A percentile compares a stretch with the other conserved stretches of the same genome.
Evolutionary conservation across 83 land plant species (phyloP).

Genomic region (Diphasiastrum complanatum): DNA sequence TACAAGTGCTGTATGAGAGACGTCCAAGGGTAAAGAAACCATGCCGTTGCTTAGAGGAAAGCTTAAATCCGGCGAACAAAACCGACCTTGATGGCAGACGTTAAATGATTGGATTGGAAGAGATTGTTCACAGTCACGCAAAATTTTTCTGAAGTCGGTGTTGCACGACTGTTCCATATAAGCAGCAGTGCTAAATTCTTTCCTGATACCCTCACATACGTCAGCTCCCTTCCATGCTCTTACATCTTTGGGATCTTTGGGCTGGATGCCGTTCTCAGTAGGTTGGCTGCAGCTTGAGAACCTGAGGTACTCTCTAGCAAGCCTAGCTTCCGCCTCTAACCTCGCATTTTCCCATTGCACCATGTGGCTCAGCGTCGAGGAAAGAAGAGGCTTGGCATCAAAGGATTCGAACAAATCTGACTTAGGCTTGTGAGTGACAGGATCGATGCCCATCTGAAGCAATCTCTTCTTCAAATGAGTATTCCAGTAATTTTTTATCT

Average conservation of each 20-base stretch:
- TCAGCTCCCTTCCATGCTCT: constrained; percentile 10
- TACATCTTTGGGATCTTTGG: not conserved
- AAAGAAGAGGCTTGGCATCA: constrained; percentile 14
- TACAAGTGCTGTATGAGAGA: too few species aligned
- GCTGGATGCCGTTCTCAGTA: too few species aligned
- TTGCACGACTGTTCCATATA: not conserved
- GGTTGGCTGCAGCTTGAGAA: not conserved
- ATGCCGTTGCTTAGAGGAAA: too few species aligned
- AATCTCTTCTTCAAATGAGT: constrained; percentile 34
- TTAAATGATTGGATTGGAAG: not conserved
- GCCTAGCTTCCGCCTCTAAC: constrained; percentile 20
- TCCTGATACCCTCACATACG: not conserved
- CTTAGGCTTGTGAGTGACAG: constrained; percentile 22
- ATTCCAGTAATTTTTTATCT: constrained; percentile 32
- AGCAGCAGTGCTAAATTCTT: not conserved
- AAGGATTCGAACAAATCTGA: not conserved
- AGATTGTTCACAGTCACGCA: constrained; percentile 19
- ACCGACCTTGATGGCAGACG: too few species aligned
- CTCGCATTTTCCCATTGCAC: constrained; percentile 27
- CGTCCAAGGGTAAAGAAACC: too few species aligned
- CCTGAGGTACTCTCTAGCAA: not conserved
- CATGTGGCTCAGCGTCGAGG: constrained; percentile 16
- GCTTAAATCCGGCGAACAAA: too few species aligned
- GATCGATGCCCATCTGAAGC: constrained; percentile 31
- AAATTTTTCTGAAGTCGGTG: not conserved